These are phyloP conservation scores for Boletellus ananiceps DNA, from an alignment of 768 basidiomycete species.

Conservation along the genomic window DNA sequence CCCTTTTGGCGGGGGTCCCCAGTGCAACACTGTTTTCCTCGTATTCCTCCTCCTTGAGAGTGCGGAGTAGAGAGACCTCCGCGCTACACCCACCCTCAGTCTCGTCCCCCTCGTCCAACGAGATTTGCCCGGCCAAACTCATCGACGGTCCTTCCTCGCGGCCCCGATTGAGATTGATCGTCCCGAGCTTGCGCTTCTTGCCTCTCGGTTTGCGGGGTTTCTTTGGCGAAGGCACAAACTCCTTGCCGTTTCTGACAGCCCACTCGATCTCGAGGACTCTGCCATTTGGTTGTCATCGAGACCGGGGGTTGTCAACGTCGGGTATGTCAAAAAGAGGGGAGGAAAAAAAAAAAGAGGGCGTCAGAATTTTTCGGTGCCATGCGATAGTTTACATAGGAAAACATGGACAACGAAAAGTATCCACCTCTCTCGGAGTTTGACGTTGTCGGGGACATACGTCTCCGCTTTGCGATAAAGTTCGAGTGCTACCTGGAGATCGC, in stretches of 20 bases:
- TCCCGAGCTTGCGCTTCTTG: slow-evolving; percentile 30
- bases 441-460: slow-evolving; percentile 79
- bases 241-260: slow-evolving; percentile 59
- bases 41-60: slow-evolving; percentile 28
- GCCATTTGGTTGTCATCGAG: slow-evolving; percentile 8
- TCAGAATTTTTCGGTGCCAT: slow-evolving; percentile 38
- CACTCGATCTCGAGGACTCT: slow-evolving; percentile 84
- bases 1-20: slow-evolving; percentile 28
- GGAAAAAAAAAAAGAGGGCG: slow-evolving; percentile 28
- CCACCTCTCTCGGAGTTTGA: slow-evolving; percentile 85
- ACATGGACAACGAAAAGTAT: slow-evolving; percentile 66
- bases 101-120: slow-evolving; percentile 42
- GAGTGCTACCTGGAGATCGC: slow-evolving; percentile 74
- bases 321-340: slow-evolving; percentile 2
- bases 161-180: slow-evolving; percentile 9
- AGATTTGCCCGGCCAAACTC: slow-evolving; percentile 14
- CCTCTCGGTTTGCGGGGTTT: slow-evolving; percentile 35
- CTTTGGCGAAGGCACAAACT: slow-evolving; percentile 55
- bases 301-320: background rate
- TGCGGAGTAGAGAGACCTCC: slow-evolving; percentile 10
- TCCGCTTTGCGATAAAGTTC: slow-evolving; percentile 81
- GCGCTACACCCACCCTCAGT: slow-evolving; percentile 22
- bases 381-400: slow-evolving; percentile 54
- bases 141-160: slow-evolving; percentile 17
- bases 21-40: slow-evolving; percentile 16